Conservation (phyloP, 2,329 filamentous ascomycete genomes). For the Penicillium sclerotiorum region DNA sequence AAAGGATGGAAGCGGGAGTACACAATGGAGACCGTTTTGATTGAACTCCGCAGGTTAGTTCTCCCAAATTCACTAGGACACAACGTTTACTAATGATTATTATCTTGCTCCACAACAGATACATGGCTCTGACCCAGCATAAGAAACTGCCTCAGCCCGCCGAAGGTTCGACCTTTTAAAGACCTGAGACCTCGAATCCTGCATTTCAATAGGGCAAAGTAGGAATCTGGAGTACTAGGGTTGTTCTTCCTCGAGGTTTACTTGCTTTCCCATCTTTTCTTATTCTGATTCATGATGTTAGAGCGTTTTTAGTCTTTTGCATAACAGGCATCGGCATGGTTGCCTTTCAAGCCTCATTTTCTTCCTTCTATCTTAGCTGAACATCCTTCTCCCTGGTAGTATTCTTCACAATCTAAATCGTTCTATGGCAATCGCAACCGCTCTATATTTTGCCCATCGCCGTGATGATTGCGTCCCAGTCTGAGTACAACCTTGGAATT, state of each 20-base stretch:
- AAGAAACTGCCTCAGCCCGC: conserved; percentile 95
- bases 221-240: conserved; percentile 34
- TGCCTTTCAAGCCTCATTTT: conserved; percentile 27
- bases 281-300: conserved; percentile 26
- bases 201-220: conserved; percentile 24
- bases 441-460: too few relatives aligned
- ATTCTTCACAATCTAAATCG: too few relatives aligned
- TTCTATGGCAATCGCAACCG: too few relatives aligned
- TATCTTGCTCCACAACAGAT: conserved; percentile 55
- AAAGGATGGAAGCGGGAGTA: conserved; percentile 89
- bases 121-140: conserved; percentile 87
- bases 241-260: conserved; percentile 29
- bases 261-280: conserved; percentile 21
- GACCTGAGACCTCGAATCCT: too few relatives aligned
- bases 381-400: too few relatives aligned
- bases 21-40: conserved; percentile 91
- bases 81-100: neutral
- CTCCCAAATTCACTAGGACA: neutral
- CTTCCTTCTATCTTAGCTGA: conserved; percentile 5
- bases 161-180: conserved; percentile 71
- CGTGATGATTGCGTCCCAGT: too few relatives aligned
- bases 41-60: conserved; percentile 75
- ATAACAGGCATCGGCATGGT: conserved; percentile 39
- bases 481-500: too few relatives aligned
- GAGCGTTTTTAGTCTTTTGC: conserved; percentile 44